Evolutionary conservation across 345 rosid species (phyloP).

Genomic region (Arabidopsis thaliana): TAIR10.1 NC_003070.9:4569501-4570000

Average conservation of each 20-base stretch:
- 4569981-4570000: constrained; percentile 31
- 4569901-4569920: constrained; percentile 50
- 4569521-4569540: constrained; percentile 9
- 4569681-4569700: constrained; percentile 43
- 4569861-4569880: constrained; percentile 57
- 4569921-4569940: constrained; percentile 44
- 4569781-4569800: constrained; percentile 16
- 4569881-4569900: constrained; percentile 42
- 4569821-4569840: constrained; percentile 63
- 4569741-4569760: constrained; percentile 9
- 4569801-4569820: constrained; percentile 48
- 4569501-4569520: constrained; percentile 34
- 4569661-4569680: constrained; percentile 45
- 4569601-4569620: constrained; percentile 2
- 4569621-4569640: constrained; percentile 66
- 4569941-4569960: constrained; percentile 31
- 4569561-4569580: constrained; percentile 31
- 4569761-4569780: constrained; percentile 27
- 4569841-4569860: constrained; percentile 61
- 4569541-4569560: constrained; percentile 8
- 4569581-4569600: constrained; percentile 9
- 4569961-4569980: constrained; percentile 20
- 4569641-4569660: constrained; percentile 67
- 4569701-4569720: constrained; percentile 39
- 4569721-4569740: constrained; percentile 41